Percentiles rank a stretch among this genome's conserved stretches.
Evolutionary conservation across 441 rosid genomes (phyloP).

Genomic region (California macrophylla): DNA sequence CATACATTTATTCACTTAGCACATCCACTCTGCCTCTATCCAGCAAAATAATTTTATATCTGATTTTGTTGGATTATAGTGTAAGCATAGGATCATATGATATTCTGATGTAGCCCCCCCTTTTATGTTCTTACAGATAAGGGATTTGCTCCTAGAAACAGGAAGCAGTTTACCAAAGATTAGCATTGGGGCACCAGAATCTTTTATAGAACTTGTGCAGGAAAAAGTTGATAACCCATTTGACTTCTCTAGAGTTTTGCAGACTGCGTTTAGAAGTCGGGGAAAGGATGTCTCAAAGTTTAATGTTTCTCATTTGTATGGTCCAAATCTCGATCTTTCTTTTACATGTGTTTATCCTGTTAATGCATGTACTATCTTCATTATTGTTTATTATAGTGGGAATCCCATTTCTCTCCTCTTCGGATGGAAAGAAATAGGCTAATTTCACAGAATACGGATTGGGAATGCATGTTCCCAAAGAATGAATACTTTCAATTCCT

Average conservation of each 20-base stretch:
- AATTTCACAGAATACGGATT: background rate
- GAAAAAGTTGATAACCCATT: conserved; percentile 65
- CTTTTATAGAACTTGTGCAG: conserved; percentile 49
- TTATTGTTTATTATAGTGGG: too few species aligned
- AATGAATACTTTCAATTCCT: too few species aligned
- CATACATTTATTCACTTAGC: conserved; percentile 5
- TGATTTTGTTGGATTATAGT: conserved; percentile 14
- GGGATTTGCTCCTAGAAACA: conserved; percentile 58
- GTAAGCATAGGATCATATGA: conserved; percentile 4
- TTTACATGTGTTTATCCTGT: background rate
- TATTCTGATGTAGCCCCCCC: conserved; percentile 18
- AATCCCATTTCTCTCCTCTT: background rate
- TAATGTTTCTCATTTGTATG: conserved; percentile 53
- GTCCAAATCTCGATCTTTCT: background rate
- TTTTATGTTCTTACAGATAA: conserved; percentile 40
- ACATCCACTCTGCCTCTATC: conserved; percentile 3
- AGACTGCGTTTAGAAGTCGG: conserved; percentile 53
- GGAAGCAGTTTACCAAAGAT: conserved; percentile 50
- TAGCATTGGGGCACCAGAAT: conserved; percentile 43
- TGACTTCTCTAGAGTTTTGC: conserved; percentile 59
- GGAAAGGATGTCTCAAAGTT: conserved; percentile 53
- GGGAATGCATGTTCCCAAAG: background rate
- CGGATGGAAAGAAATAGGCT: background rate
- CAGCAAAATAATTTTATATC: background rate
- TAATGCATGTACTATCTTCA: background rate